Evolutionary conservation across 306 rosid genomes (phyloP), one percentile per base, ranked within the genome.

Genomic region (Prinsepia uniflora): DNA sequence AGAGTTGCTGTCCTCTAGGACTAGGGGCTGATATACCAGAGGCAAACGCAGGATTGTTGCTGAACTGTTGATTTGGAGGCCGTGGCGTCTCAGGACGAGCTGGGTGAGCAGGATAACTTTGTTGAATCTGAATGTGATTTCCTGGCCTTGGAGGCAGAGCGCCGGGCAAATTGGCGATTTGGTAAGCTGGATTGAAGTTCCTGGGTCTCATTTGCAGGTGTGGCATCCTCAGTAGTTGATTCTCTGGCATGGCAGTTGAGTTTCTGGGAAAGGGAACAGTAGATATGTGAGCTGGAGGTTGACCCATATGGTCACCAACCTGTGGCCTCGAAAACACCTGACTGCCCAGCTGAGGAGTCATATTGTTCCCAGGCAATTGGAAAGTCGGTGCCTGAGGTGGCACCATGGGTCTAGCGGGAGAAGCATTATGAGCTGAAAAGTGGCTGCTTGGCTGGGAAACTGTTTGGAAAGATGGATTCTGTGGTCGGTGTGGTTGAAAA

Each of bases 1-100:
- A 94, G 71, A 91, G 81, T 82, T 87, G 89, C 62, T 71, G 96
- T 73, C 88, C 99, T 8, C 85, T 86, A 10, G 87, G 72, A 82
- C 68, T 72, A 46, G 84, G 71, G 11, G 75, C 63, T 7, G 79
- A 75, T 82, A 73, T 87, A 53, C 87, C 80, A 56, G 89, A 75
- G 63, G 75, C 75, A 73, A 82, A 64, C 34, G 86, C 10, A 7
- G 65, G 84, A 69, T 72, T 78, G 81, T 76, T 82, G 79, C 67
- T 57, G 68, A 84, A 79, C 53, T 76, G 86, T 36, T 82, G 92
- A 73, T 78, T 84, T 68, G 84, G 75, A 55, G 71, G 70, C 65
- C 77, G 61, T 14, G 59, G 74, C 10, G 70, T 61, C 58, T 86
- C 96, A 14, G 84, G 78, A 74, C 80, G 76, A 68, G 68, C 44